These are phyloP conservation scores for Colletotrichum orbiculare DNA, from an alignment of 2,329 filamentous ascomycete genomes.

Conservation along the genomic window DNA sequence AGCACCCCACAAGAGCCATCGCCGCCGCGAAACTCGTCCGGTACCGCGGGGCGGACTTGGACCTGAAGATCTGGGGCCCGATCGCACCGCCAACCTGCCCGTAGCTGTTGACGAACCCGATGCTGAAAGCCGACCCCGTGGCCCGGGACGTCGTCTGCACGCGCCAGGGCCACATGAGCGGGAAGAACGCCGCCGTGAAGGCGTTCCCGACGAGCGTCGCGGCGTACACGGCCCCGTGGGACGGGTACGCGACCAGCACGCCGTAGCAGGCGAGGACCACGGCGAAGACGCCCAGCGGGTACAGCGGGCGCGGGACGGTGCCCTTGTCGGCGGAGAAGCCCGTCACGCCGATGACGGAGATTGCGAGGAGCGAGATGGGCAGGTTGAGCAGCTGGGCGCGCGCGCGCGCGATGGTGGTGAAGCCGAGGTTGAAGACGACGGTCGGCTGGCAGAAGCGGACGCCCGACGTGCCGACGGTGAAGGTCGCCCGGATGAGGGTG, in stretches of 20 bases:
- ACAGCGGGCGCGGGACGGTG: constrained; percentile 54
- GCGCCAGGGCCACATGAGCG: constrained; percentile 64
- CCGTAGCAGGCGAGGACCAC: constrained; percentile 57
- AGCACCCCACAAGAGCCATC: constrained; percentile 57
- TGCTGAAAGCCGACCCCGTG: constrained; percentile 61
- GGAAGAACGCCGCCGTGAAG: constrained; percentile 56
- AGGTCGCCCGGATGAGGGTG: constrained; percentile 55
- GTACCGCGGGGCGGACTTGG: constrained; percentile 58
- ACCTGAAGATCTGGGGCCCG: constrained; percentile 58
- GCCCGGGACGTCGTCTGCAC: constrained; percentile 58
- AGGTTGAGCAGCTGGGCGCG: constrained; percentile 61
- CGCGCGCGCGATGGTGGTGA: constrained; percentile 53
- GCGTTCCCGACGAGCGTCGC: constrained; percentile 57
- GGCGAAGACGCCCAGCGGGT: constrained; percentile 54
- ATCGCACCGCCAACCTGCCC: constrained; percentile 61
- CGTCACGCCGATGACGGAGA: constrained; percentile 54
- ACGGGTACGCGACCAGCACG: constrained; percentile 57
- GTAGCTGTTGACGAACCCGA: constrained; percentile 62
- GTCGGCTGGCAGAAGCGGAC: constrained; percentile 56
- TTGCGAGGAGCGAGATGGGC: constrained; percentile 54
- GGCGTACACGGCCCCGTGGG: constrained; percentile 57
- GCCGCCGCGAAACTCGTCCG: constrained; percentile 54
- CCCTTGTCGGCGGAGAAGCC: constrained; percentile 56
- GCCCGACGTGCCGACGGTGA: constrained; percentile 55
- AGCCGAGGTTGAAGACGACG: constrained; percentile 50